Evolutionary conservation across 2,329 filamentous ascomycete species (phyloP).

Genomic region (Talaromyces sp.): DNA sequence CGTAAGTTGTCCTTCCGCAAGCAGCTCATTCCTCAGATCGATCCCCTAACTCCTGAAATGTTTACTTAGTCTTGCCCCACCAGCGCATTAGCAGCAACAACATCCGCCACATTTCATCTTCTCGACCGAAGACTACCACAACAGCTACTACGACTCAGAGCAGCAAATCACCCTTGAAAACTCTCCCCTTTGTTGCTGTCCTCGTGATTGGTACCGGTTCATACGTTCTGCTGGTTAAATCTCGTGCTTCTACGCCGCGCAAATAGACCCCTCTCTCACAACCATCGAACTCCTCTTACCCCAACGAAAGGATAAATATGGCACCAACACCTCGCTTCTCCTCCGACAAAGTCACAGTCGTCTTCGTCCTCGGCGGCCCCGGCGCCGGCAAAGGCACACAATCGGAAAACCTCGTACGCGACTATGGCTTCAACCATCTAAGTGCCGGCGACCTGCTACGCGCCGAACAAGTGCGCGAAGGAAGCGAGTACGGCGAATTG

Average conservation of each 20-base stretch:
- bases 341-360: constrained; percentile 75
- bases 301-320: background rate
- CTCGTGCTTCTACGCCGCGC: constrained; percentile 34
- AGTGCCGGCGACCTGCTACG: constrained; percentile 90
- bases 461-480: constrained; percentile 83
- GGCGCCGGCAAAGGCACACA: constrained; percentile 97
- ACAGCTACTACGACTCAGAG: constrained; percentile 24
- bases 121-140: background rate
- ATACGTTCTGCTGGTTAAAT: constrained; percentile 52
- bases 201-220: constrained; percentile 47
- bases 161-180: constrained; percentile 37
- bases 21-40: background rate
- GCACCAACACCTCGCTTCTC: constrained; percentile 68
- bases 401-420: constrained; percentile 78
- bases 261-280: constrained; percentile 7
- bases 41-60: constrained; percentile 8
- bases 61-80: constrained; percentile 11
- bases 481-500: constrained; percentile 84
- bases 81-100: background rate
- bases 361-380: constrained; percentile 94
- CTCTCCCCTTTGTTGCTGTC: constrained; percentile 44
- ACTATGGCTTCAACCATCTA: constrained; percentile 90
- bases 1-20: background rate
- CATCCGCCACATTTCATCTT: constrained; percentile 14
- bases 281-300: background rate